Evolutionary conservation across 306 rosid species (phyloP).

Genomic region (Cicer chorassanicum): DNA sequence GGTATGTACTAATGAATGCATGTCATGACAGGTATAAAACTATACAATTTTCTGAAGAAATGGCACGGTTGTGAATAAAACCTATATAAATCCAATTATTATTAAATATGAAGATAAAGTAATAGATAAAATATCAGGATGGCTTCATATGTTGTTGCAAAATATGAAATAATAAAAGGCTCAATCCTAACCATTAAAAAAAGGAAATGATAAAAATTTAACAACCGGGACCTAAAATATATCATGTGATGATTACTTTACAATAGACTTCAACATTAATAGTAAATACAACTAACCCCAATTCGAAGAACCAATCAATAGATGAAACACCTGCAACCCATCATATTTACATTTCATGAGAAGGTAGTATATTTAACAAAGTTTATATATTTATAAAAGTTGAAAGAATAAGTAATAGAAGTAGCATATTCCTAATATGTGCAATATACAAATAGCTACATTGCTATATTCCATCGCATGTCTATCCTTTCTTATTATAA

Average conservation of each 20-base stretch:
- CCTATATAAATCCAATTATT: constrained; percentile 29
- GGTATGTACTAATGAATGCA: constrained; percentile 14
- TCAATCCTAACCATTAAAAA: constrained; percentile 31
- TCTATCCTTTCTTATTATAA: constrained; percentile 31
- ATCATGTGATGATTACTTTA: constrained; percentile 16
- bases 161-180: constrained; percentile 30
- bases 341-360: constrained; percentile 48
- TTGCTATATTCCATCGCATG: constrained; percentile 15
- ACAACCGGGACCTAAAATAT: constrained; percentile 1
- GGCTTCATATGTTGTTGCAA: constrained; percentile 23
- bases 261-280: constrained; percentile 35
- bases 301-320: constrained; percentile 89
- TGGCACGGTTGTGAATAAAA: constrained; percentile 2
- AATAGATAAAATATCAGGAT: constrained; percentile 5
- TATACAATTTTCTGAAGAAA: constrained; percentile 24
- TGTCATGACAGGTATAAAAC: not conserved
- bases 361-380: constrained; percentile 34
- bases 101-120: not conserved
- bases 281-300: constrained; percentile 66
- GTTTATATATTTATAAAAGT: not conserved
- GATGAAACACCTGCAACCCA: constrained; percentile 85
- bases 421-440: constrained; percentile 26
- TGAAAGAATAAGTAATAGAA: constrained; percentile 38
- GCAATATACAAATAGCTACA: constrained; percentile 15
- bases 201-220: constrained; percentile 18